These are phyloP conservation scores for Boletus fagicola DNA, from an alignment of 768 basidiomycete species.

Conservation along the genomic window DNA sequence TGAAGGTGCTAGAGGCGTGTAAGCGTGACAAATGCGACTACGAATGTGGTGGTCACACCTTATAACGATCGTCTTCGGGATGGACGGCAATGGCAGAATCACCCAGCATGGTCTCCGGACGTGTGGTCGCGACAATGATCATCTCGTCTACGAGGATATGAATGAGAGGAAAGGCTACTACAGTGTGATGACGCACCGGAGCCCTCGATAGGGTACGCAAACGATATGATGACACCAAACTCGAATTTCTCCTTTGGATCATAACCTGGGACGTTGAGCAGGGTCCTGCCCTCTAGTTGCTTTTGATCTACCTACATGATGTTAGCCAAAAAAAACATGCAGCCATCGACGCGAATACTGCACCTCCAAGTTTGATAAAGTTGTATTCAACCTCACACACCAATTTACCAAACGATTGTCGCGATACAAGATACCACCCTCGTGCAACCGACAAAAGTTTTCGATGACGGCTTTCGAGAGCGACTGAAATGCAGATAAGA, in stretches of 20 bases:
- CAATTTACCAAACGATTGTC: slow-evolving; percentile 97
- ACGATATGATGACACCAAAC: slow-evolving; percentile 95
- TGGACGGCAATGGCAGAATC: slow-evolving; percentile 98
- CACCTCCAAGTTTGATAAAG: slow-evolving; percentile 96
- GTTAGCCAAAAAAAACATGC: not conserved
- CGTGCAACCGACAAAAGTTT: slow-evolving; percentile 86
- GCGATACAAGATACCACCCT: slow-evolving; percentile 90
- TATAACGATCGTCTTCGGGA: slow-evolving; percentile 89
- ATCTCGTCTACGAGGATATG: slow-evolving; percentile 60
- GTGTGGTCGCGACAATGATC: slow-evolving; percentile 93
- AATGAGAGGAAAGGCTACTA: not conserved
- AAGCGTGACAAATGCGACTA: not conserved
- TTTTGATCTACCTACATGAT: slow-evolving; percentile 81
- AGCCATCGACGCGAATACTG: slow-evolving; percentile 2
- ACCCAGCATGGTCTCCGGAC: slow-evolving; percentile 98
- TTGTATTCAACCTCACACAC: slow-evolving; percentile 95
- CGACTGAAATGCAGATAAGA: slow-evolving; percentile 37
- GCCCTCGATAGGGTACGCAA: slow-evolving; percentile 87
- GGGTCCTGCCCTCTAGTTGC: slow-evolving; percentile 76
- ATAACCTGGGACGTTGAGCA: slow-evolving; percentile 91
- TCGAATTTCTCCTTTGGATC: slow-evolving; percentile 94
- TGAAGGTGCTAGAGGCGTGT: slow-evolving; percentile 66
- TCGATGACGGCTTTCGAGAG: slow-evolving; percentile 88
- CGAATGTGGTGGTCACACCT: slow-evolving; percentile 36
- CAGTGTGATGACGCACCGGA: slow-evolving; percentile 51